Base-by-base conservation (phyloP, 2,329 filamentous ascomycete species). In the Aureobasidium pullulans region DNA sequence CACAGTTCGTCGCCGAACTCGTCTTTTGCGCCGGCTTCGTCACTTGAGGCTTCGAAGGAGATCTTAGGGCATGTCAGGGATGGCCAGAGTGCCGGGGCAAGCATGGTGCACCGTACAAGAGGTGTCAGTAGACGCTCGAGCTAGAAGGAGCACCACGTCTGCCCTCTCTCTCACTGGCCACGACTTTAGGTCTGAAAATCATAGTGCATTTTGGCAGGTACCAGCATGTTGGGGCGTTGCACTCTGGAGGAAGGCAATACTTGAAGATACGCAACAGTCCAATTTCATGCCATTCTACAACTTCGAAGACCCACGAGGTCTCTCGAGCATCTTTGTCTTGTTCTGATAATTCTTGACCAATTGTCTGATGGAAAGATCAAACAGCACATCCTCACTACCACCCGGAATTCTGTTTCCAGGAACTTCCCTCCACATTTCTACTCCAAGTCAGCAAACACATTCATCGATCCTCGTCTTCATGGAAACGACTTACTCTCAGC, bases 341-440 rank as follows among this genome's bases (percentile, higher is more conserved):
- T 72, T 75, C 66, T 82, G 76, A 69, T 84, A 89, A 49, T 87
- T 81, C 76, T 89, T 89, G 39, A 88, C 84, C 60, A 89, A 71
- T 70, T 90, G 87, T 13, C 87, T 74, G 2, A 90, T 79, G 1
- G 84, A 83, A 42, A 90, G 73, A 71, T 90, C 87, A 10, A 89
- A 74, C 74, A 90, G 77, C 1, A 90, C 86, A 69, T 90, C 87
- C 69, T 90, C 87, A 6, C 81, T 85, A 1, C 87, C 87, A 53
- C 87, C 87, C 0, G 69, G 70, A 43, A 72, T 67, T 8, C 69
- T 46, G 36, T 69, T 64, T 10, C 81, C 83, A 1, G 83, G 82
- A 0, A 87, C 84, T 66, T 88, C 84, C 28, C 84, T 78, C 64
- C 82, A 83, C 43, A 87, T 83, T 63, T 79, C 82, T 84, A 62